phyloP scores from a whole-genome alignment of 1,139 yeast species.

The Lodderomyces orthopsilosis region DNA sequence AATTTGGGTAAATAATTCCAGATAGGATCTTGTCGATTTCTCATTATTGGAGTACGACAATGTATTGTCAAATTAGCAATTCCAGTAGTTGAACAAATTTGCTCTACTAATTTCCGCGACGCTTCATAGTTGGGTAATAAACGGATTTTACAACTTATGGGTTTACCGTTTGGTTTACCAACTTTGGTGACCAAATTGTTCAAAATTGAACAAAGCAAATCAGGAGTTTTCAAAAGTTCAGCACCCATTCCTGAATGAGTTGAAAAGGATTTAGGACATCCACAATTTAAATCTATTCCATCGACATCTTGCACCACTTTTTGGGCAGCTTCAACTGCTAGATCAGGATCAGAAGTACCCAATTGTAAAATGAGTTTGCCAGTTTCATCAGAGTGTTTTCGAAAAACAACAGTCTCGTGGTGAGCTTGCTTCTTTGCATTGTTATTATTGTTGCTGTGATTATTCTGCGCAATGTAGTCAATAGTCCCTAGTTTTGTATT shows the following conservation, averaged over 20 bases:
- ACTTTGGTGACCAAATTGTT: constrained; percentile 68
- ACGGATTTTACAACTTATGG: constrained; percentile 88
- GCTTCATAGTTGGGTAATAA: constrained; percentile 56
- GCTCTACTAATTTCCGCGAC: constrained; percentile 60
- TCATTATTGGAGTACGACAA: constrained; percentile 86
- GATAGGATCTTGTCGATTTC: constrained; percentile 80
- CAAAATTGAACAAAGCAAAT: constrained; percentile 65
- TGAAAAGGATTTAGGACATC: constrained; percentile 91
- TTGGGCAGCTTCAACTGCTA: constrained; percentile 86
- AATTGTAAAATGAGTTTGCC: constrained; percentile 78
- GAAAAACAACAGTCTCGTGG: constrained; percentile 50
- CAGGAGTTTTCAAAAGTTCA: constrained; percentile 81
- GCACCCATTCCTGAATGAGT: constrained; percentile 98
- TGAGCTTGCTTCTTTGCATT: neutral
- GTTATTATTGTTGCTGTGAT: constrained; percentile 15
- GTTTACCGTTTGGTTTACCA: constrained; percentile 72
- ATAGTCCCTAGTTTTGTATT: constrained; percentile 56
- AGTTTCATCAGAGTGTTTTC: constrained; percentile 58
- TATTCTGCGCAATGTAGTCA: constrained; percentile 42
- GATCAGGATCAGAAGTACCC: constrained; percentile 79
- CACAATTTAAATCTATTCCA: constrained; percentile 92
- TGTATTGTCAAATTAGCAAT: constrained; percentile 83
- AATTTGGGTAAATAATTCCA: constrained; percentile 64
- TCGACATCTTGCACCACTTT: constrained; percentile 81
- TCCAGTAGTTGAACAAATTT: constrained; percentile 77